phyloP scores from a whole-genome alignment of 108 stramenopile species.

The Schizochytrium sp. region DNA sequence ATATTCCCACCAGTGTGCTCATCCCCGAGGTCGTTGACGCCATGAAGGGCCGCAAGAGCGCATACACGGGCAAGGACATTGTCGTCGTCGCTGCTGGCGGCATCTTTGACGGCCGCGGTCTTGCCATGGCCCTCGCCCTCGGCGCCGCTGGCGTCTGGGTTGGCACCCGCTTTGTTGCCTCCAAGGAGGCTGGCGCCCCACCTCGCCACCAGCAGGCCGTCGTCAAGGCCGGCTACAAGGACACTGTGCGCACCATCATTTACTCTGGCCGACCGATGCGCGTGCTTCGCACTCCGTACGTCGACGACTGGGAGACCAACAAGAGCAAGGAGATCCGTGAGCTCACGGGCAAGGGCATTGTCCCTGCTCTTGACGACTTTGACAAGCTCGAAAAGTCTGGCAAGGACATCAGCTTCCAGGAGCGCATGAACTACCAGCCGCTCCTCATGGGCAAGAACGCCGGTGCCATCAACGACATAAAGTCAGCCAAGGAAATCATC shows the following conservation, averaged over 20 bases:
- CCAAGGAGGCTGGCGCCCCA: not conserved
- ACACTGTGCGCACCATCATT: slow-evolving; percentile 7
- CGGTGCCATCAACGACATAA: not conserved
- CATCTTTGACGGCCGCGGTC: slow-evolving; percentile 6
- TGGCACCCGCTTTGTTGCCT: not conserved
- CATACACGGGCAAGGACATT: not conserved
- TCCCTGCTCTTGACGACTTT: not conserved
- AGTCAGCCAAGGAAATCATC: not conserved
- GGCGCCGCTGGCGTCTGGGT: slow-evolving; percentile 5
- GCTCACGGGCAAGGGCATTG: not conserved
- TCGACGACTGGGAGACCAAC: slow-evolving; percentile 15
- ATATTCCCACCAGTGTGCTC: not conserved
- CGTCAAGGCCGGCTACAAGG: not conserved
- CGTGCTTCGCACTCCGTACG: not conserved
- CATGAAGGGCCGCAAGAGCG: not conserved
- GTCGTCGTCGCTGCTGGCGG: slow-evolving; percentile 7
- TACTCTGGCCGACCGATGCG: slow-evolving; percentile 9
- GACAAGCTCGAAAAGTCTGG: not conserved
- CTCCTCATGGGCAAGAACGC: slow-evolving; percentile 14
- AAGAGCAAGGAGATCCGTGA: not conserved
- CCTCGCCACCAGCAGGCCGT: slow-evolving; percentile 9
- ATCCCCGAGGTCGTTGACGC: slow-evolving; percentile 12
- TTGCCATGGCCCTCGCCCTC: slow-evolving; percentile 17
- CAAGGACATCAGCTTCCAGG: slow-evolving; percentile 7
- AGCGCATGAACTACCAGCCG: not conserved